A percentile compares a stretch with the other conserved stretches of the same genome.
Conservation (phyloP, 1,284 basidiomycete species). For the Cryptococcus amylolentus region DNA sequence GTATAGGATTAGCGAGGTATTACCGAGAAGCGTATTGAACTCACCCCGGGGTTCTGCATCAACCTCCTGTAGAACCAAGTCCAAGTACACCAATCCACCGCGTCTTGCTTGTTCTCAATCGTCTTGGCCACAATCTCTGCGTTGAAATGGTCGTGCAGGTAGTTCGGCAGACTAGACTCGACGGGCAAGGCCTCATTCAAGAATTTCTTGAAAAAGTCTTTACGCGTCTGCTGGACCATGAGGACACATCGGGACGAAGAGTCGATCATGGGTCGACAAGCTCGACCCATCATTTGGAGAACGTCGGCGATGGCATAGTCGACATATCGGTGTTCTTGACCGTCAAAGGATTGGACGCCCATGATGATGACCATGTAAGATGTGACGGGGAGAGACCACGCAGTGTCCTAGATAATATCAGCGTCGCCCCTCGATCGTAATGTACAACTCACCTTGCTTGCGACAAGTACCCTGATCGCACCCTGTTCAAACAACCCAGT, state of each 20-base stretch:
- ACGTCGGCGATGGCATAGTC: conserved; percentile 98
- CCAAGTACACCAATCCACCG: conserved; percentile 64
- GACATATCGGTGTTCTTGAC: conserved; percentile 92
- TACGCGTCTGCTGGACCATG: conserved; percentile 94
- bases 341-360: conserved; percentile 95
- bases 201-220: conserved; percentile 99
- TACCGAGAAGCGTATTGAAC: conserved; percentile 3
- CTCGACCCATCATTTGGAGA: conserved; percentile 97
- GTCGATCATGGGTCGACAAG: conserved; percentile 83
- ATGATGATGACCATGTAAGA: conserved; percentile 98
- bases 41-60: conserved; percentile 69
- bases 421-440: neutral
- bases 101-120: conserved; percentile 97
- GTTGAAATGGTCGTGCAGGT: conserved; percentile 94
- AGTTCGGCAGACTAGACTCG: conserved; percentile 84
- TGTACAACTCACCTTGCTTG: conserved; percentile 69
- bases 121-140: conserved; percentile 98
- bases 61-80: conserved; percentile 83
- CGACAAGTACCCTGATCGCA: conserved; percentile 90
- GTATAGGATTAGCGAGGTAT: neutral
- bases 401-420: conserved; percentile 65
- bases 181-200: conserved; percentile 95
- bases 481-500: conserved; percentile 90
- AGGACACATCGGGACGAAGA: conserved; percentile 85
- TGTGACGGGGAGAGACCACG: conserved; percentile 89